Conservation (phyloP, 2,329 filamentous ascomycete genomes). For the Pseudogymnoascus destructans region DNA sequence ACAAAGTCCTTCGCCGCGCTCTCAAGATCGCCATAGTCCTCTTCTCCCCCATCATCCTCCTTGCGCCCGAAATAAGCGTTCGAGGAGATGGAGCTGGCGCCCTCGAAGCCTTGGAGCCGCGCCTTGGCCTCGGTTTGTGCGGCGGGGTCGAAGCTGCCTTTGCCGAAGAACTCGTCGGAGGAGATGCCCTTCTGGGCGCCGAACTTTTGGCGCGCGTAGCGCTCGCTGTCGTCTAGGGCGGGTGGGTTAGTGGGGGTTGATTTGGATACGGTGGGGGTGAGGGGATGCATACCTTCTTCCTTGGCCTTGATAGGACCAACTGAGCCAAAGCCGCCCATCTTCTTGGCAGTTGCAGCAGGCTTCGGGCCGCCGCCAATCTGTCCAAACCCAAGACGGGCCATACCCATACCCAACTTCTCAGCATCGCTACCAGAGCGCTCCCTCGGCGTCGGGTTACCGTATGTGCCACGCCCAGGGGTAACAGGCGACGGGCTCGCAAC, state of each 20-base stretch:
- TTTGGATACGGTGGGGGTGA: no score
- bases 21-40: conserved; percentile 86
- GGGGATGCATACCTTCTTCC: conserved; percentile 48
- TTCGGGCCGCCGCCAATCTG: conserved; percentile 58
- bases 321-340: conserved; percentile 76
- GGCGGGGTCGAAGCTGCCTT: conserved; percentile 68
- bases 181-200: conserved; percentile 90
- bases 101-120: conserved; percentile 83
- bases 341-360: conserved; percentile 51
- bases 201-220: conserved; percentile 78
- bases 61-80: conserved; percentile 95
- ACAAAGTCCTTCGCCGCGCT: conserved; percentile 92
- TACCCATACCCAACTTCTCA: conserved; percentile 80
- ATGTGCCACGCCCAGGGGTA: conserved; percentile 49
- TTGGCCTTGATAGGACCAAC: conserved; percentile 61
- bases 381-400: conserved; percentile 75
- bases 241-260: conserved; percentile 19
- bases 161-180: conserved; percentile 96
- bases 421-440: conserved; percentile 64
- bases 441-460: conserved; percentile 45
- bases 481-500: conserved; percentile 64
- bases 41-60: conserved; percentile 60
- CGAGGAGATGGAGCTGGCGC: conserved; percentile 80
- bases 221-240: conserved; percentile 57
- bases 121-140: conserved; percentile 76